Evolutionary conservation across 2,329 filamentous ascomycete genomes (phyloP), one percentile per base, ranked within the genome.

Genomic region (Fusarium lateritium): DNA sequence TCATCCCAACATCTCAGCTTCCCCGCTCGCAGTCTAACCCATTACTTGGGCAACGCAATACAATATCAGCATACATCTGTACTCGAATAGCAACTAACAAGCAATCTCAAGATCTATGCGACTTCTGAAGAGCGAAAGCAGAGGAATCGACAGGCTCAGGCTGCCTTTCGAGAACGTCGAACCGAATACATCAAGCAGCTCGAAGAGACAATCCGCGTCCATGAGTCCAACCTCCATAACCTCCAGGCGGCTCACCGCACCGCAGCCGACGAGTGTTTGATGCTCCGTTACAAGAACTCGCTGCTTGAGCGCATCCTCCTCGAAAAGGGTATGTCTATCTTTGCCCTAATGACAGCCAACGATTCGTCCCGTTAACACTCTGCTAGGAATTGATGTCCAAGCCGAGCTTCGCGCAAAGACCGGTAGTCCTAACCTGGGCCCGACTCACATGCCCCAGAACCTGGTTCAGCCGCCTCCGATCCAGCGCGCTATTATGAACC

Each of bases 181-280:
- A 98, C 95, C 56, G 96, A 99, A 84, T 99, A 99, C 81, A 99
- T 99, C 84, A 98, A 98, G 84, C 96, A 99, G 81, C 88, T 99
- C 26, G 96, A 99, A 83, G 94, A 95, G 74, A 97, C 94, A 57
- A 98, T 99, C 81, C 95, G 96, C 77, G 93, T 96, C 73, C 95
- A 98, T 85, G 96, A 99, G 82, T 94, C 97, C 75, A 95, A 94
- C 75, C 86, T 98, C 58, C 93, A 97, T 75, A 97, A 90, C 76
- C 86, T 99, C 63, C 96, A 98, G 82, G 92, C 95, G 76, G 97
- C 94, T 71, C 96, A 98, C 78, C 93, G 96, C 74, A 94, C 90
- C 76, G 96, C 96, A 60, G 94, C 95, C 60, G 96, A 98, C 80
- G 96, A 98, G 81, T 98, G 96, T 79, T 83, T 98, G 76, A 98